phyloP scores from a whole-genome alignment of 164 flowering plant species.

The Taxillus chinensis region DNA sequence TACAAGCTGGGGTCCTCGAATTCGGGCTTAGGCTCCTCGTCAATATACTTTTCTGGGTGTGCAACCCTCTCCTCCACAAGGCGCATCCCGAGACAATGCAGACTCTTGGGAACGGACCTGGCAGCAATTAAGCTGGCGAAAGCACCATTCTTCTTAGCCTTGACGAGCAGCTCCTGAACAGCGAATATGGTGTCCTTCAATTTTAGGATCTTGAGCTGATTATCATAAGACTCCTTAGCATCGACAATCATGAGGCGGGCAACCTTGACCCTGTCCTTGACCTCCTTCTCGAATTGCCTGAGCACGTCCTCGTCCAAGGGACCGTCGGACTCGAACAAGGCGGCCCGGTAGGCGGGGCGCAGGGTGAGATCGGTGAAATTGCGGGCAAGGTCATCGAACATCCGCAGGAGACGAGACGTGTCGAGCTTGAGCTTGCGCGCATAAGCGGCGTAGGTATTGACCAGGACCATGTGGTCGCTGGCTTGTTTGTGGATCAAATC shows the following conservation, averaged over 20 bases:
- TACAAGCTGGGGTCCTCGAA: constrained; percentile 73
- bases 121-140: constrained; percentile 71
- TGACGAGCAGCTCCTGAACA: constrained; percentile 63
- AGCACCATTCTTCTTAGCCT: constrained; percentile 84
- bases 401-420: constrained; percentile 51
- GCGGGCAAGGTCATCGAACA: constrained; percentile 63
- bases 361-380: constrained; percentile 45
- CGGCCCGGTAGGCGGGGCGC: constrained; percentile 31
- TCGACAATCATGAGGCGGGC: constrained; percentile 63
- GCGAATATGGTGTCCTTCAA: constrained; percentile 88
- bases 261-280: constrained; percentile 67
- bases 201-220: constrained; percentile 93
- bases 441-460: constrained; percentile 78
- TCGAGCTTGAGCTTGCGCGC: constrained; percentile 89
- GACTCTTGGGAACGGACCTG: constrained; percentile 72
- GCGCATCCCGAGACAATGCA: constrained; percentile 92
- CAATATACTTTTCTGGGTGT: constrained; percentile 66
- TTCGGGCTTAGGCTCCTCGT: constrained; percentile 37
- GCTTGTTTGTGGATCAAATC: constrained; percentile 79
- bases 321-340: constrained; percentile 48
- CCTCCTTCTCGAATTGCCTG: constrained; percentile 88
- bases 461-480: constrained; percentile 64
- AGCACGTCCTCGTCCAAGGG: constrained; percentile 68
- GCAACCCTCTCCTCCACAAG: constrained; percentile 72
- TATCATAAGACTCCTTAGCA: constrained; percentile 82